Evolutionary conservation across 1,284 basidiomycete genomes (phyloP), one percentile per base, ranked within the genome.

Genomic region (Chiua sp.): DNA sequence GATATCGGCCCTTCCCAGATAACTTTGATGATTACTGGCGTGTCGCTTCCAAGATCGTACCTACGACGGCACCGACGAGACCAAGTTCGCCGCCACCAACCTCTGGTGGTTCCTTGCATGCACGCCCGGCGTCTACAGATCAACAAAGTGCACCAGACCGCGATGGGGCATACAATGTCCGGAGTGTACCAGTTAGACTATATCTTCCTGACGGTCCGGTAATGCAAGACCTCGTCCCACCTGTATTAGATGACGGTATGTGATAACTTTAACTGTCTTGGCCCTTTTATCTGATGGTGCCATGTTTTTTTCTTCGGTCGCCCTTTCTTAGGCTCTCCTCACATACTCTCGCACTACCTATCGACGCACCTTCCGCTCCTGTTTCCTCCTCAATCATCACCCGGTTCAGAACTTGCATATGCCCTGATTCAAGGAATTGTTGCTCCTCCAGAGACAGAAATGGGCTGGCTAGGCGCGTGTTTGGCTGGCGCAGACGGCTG

Each of bases 1-100:
- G 58, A 39, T 51, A 30, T 68, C 59, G 47, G 42, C 8, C 30
- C 49, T 47, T 59, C 66, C 39, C 70, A 94, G 95, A 96, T 77
- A 96, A 97, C 74, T 98, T 96, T 72, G 96, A 98, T 66, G 87
- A 95, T 63, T 98, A 93, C 71, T 96, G 93, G 88, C 86, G 92
- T 47, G 92, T 98, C 65, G 94, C 94, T 2, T 86, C 90, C 13
- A 96, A 96, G 71, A 84, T 98, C 65, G 87, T 90, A 55, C 86
- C 88, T 22, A 84, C 87, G 18, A 85, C 86, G 1, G 78, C 84
- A 6, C 82, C 86, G n/a, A 73, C 79, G 39, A 63, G 83, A 49
- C 77, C 84, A 33, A 80, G 78, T 58, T 87, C 88, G 79, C 76
- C 79, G 20, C 80, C 84, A 15, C 80, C 82, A 7, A 72, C 78